Evolutionary conservation across 495 filamentous ascomycete genomes (phyloP).

Genomic region (Penicillium daleae): DNA sequence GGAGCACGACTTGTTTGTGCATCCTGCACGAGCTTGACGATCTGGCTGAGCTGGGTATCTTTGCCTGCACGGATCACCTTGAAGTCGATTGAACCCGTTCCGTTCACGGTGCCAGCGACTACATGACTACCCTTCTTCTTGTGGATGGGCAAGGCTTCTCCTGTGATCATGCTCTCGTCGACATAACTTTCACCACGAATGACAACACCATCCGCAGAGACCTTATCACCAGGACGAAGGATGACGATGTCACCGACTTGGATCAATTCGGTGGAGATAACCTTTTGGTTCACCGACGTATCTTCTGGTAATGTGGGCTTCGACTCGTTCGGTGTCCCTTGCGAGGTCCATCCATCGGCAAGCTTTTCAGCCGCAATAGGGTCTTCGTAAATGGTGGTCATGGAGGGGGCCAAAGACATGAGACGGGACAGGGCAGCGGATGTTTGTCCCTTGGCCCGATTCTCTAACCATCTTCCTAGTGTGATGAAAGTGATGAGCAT

Average conservation of each 20-base stretch:
- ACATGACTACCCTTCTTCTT: conserved; percentile 79
- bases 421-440: conserved; percentile 92
- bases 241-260: conserved; percentile 94
- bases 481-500: conserved; percentile 99
- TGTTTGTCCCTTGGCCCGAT: conserved; percentile 94
- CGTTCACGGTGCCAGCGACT: conserved; percentile 97
- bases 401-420: conserved; percentile 94
- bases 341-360: conserved; percentile 72
- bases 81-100: conserved; percentile 88
- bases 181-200: conserved; percentile 89
- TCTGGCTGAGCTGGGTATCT: conserved; percentile 96
- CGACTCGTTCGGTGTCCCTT: conserved; percentile 34
- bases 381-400: conserved; percentile 98
- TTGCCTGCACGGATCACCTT: conserved; percentile 89
- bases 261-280: conserved; percentile 92
- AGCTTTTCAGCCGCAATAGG: conserved; percentile 91
- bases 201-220: conserved; percentile 89
- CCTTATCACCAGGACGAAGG: conserved; percentile 92
- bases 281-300: conserved; percentile 70
- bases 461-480: conserved; percentile 90
- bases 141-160: conserved; percentile 90
- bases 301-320: conserved; percentile 53
- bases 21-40: conserved; percentile 95
- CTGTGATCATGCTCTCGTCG: conserved; percentile 98
- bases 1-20: conserved; percentile 93